Conservation (phyloP, 441 rosid genomes). For the Pelargonium cotyledonis region DNA sequence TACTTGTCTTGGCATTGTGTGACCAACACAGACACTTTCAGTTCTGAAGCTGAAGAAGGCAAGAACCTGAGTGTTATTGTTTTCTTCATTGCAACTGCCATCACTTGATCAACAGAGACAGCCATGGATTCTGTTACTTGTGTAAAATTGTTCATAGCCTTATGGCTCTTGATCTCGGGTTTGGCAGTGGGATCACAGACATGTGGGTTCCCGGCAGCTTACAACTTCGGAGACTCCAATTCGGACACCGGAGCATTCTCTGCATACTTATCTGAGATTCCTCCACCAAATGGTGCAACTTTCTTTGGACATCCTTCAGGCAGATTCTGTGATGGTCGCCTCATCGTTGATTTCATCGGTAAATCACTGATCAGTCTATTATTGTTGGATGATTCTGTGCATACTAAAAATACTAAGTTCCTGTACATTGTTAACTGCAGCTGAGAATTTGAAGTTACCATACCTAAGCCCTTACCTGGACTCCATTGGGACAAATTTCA, state of each 20-base stretch:
- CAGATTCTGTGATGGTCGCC: conserved; percentile 68
- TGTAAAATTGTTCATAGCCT: conserved; percentile 10
- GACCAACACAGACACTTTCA: not conserved
- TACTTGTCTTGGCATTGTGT: not conserved
- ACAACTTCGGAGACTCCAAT: conserved; percentile 82
- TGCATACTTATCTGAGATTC: conserved; percentile 40
- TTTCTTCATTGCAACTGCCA: too few relatives aligned
- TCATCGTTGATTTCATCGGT: conserved; percentile 67
- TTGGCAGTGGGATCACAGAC: conserved; percentile 10
- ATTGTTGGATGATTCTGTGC: too few relatives aligned
- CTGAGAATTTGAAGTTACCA: conserved; percentile 49
- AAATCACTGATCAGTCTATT: not conserved
- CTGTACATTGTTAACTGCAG: conserved; percentile 24
- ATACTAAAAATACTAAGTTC: not conserved
- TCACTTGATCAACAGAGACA: not conserved
- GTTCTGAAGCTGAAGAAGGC: not conserved
- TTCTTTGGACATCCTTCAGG: conserved; percentile 71
- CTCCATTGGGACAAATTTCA: conserved; percentile 47
- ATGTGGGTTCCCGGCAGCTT: conserved; percentile 56
- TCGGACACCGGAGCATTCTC: conserved; percentile 67
- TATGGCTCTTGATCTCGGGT: conserved; percentile 23
- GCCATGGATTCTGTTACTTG: conserved; percentile 17
- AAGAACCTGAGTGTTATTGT: too few relatives aligned
- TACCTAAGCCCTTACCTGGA: conserved; percentile 58
- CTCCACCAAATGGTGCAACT: conserved; percentile 60